Evolutionary conservation across 768 basidiomycete species (phyloP).

Genomic region (Russula dissimulans): DNA sequence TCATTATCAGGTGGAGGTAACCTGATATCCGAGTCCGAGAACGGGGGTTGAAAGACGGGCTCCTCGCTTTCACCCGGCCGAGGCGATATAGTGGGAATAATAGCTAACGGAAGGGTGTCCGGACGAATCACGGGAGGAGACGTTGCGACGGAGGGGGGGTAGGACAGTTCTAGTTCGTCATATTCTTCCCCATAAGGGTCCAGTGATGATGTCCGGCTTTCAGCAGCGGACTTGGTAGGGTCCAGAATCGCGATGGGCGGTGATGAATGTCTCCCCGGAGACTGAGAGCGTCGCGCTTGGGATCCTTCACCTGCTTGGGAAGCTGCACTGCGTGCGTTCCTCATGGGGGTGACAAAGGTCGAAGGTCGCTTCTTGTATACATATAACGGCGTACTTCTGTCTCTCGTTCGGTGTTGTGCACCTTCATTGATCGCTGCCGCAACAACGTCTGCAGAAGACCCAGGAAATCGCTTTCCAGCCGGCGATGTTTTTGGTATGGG

Average conservation of each 20-base stretch:
- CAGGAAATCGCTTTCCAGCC: not conserved
- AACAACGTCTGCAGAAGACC: constrained; percentile 7
- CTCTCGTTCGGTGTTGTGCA: not conserved
- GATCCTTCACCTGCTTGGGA: not conserved
- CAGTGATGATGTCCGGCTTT: not conserved
- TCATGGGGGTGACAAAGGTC: not conserved
- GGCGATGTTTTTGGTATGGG: not conserved
- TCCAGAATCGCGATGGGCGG: constrained; percentile 2
- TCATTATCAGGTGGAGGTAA: not conserved
- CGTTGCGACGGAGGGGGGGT: not conserved
- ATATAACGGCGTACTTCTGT: not conserved
- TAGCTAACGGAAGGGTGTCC: not conserved
- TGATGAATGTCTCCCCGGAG: not conserved
- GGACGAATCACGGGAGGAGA: not conserved
- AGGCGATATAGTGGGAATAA: not conserved
- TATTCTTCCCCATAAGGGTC: not conserved
- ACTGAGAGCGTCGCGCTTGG: not conserved
- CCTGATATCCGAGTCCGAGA: no score
- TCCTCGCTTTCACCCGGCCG: not conserved
- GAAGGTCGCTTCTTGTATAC: constrained; percentile 1
- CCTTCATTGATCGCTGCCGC: constrained; percentile 10
- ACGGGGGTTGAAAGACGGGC: not conserved
- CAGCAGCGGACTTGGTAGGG: not conserved
- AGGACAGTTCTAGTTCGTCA: constrained; percentile 10
- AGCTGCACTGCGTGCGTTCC: not conserved